phyloP scores from a whole-genome alignment of 2,329 filamentous ascomycete species.

The Xylaria digitata region DNA sequence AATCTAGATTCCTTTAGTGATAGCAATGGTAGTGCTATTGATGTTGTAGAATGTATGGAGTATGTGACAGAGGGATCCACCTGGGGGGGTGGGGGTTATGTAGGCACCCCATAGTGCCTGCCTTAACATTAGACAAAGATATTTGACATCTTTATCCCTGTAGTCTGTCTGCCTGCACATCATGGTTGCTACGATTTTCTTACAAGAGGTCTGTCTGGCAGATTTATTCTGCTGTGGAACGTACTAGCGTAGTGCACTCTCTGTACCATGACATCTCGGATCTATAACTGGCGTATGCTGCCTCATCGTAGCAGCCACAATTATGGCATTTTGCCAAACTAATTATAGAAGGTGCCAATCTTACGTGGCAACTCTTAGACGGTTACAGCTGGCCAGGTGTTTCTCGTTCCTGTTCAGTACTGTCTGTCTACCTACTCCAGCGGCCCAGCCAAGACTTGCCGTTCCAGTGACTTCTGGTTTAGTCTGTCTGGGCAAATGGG shows the following conservation, averaged over 20 bases:
- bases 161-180: too few species aligned
- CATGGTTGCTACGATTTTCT: too few species aligned
- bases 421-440: background rate
- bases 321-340: constrained; percentile 2
- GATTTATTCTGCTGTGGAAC: background rate
- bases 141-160: background rate
- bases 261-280: background rate
- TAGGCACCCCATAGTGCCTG: too few species aligned
- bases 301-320: constrained; percentile 2
- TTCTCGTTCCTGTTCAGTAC: background rate
- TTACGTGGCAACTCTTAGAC: constrained; percentile 5
- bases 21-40: too few species aligned
- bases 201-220: background rate
- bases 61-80: too few species aligned
- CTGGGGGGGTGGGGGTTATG: too few species aligned
- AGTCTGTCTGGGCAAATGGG: constrained; percentile 14
- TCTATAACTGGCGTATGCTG: background rate
- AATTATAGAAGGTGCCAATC: constrained; percentile 16
- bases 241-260: too few species aligned
- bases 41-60: too few species aligned
- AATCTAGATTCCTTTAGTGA: background rate
- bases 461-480: constrained; percentile 11
- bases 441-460: constrained; percentile 21
- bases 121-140: background rate
- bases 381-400: background rate